Evolutionary conservation across 164 flowering plant species (phyloP).

Genomic region (Liriodendron chinense): DNA sequence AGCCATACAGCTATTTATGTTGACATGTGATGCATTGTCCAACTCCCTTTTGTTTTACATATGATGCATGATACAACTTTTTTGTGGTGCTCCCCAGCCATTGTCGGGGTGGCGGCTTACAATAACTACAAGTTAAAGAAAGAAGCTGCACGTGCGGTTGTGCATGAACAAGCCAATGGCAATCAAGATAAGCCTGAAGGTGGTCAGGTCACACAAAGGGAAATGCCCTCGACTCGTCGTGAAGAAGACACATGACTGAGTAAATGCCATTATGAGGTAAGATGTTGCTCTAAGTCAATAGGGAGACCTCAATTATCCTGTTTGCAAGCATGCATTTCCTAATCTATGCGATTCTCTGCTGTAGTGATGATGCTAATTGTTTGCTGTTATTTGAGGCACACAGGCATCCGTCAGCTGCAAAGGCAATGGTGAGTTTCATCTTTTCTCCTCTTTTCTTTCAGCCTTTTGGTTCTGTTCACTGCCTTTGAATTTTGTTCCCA

Average conservation of each 20-base stretch:
- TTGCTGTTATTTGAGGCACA: neutral
- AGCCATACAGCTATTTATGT: too few relatives aligned
- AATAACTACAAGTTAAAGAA: conserved; percentile 85
- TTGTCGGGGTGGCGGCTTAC: conserved; percentile 91
- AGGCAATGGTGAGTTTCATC: neutral
- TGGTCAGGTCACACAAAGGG: conserved; percentile 28
- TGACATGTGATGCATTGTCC: neutral
- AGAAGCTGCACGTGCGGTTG: conserved; percentile 51
- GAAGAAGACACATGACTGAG: conserved; percentile 6
- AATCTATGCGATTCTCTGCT: neutral
- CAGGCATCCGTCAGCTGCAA: neutral
- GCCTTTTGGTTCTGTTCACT: too few relatives aligned
- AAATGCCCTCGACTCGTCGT: conserved; percentile 26
- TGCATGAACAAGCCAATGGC: conserved; percentile 14
- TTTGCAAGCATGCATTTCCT: neutral
- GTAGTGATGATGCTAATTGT: neutral
- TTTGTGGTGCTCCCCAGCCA: conserved; percentile 48
- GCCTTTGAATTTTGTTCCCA: too few relatives aligned
- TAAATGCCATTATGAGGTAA: neutral
- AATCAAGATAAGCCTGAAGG: conserved; percentile 21
- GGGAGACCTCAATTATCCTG: neutral
- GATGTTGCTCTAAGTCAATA: neutral
- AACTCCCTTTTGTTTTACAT: neutral
- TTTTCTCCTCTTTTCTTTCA: too few relatives aligned
- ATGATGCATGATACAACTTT: neutral